These are phyloP conservation scores for Acaromyces ingoldii DNA, from an alignment of 1,284 basidiomycete genomes.

Conservation along the genomic window DNA sequence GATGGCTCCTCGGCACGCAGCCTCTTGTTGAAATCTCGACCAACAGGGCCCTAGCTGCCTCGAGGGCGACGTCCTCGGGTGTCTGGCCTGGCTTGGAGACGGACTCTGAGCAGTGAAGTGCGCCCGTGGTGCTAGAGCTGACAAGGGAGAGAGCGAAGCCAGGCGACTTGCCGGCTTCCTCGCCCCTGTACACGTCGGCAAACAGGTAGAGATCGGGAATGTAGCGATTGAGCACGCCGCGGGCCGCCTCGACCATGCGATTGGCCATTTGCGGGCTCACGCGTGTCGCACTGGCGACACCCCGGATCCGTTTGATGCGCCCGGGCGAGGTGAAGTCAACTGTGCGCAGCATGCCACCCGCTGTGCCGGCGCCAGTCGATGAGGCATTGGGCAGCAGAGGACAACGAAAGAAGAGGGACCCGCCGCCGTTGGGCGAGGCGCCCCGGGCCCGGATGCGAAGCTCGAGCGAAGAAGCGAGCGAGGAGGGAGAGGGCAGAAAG, in stretches of 20 bases:
- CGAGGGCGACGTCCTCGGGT: slow-evolving; percentile 84
- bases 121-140: slow-evolving; percentile 85
- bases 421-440: slow-evolving; percentile 83
- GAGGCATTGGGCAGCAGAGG: slow-evolving; percentile 84
- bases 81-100: slow-evolving; percentile 61
- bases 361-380: slow-evolving; percentile 54
- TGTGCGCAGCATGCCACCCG: slow-evolving; percentile 21
- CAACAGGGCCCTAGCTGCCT: slow-evolving; percentile 72
- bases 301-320: slow-evolving; percentile 86
- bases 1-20: slow-evolving; percentile 85
- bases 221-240: slow-evolving; percentile 87
- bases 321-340: slow-evolving; percentile 86
- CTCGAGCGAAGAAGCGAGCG: slow-evolving; percentile 42
- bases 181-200: slow-evolving; percentile 95
- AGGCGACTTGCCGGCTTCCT: slow-evolving; percentile 94
- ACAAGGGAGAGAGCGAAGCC: slow-evolving; percentile 89
- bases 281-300: slow-evolving; percentile 70
- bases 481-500: slow-evolving; percentile 56
- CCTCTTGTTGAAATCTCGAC: slow-evolving; percentile 75
- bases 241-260: slow-evolving; percentile 88
- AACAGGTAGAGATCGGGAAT: slow-evolving; percentile 98
- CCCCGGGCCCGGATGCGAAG: slow-evolving; percentile 85
- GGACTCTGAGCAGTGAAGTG: slow-evolving; percentile 79
- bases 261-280: slow-evolving; percentile 97
- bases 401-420: slow-evolving; percentile 87